Evolutionary conservation across 345 rosid species (phyloP).

Genomic region (Firmiana major): DNA sequence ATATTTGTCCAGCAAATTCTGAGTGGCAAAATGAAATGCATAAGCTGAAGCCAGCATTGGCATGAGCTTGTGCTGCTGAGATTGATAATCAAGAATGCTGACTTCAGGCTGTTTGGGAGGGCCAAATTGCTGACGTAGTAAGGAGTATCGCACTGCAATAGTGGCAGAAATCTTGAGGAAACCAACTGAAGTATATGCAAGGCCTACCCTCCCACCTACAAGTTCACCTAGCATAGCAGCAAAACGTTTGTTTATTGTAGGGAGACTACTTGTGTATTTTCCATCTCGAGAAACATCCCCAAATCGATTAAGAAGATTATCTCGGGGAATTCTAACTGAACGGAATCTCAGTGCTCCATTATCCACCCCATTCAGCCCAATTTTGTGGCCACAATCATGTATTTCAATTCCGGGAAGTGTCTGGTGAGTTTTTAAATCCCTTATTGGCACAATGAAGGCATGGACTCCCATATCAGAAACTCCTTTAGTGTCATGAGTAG

Average conservation of each 20-base stretch:
- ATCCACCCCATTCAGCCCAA: conserved; percentile 95
- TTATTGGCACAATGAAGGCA: conserved; percentile 90
- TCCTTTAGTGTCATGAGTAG: conserved; percentile 77
- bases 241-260: conserved; percentile 88
- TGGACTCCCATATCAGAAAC: conserved; percentile 93
- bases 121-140: conserved; percentile 93
- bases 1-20: conserved; percentile 55
- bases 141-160: conserved; percentile 85
- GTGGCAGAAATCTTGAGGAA: conserved; percentile 78
- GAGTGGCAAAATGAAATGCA: conserved; percentile 87
- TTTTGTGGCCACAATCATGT: conserved; percentile 92
- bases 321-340: conserved; percentile 88
- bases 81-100: conserved; percentile 95
- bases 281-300: conserved; percentile 96
- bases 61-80: conserved; percentile 99
- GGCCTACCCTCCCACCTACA: conserved; percentile 94
- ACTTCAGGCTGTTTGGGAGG: conserved; percentile 97
- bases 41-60: conserved; percentile 96
- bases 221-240: conserved; percentile 97
- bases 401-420: conserved; percentile 89
- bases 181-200: conserved; percentile 83
- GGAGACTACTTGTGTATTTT: conserved; percentile 85
- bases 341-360: conserved; percentile 90
- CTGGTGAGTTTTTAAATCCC: conserved; percentile 80
- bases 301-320: conserved; percentile 93